Conservation (phyloP, 2,329 filamentous ascomycete genomes). For the Davidsoniella virescens region DNA sequence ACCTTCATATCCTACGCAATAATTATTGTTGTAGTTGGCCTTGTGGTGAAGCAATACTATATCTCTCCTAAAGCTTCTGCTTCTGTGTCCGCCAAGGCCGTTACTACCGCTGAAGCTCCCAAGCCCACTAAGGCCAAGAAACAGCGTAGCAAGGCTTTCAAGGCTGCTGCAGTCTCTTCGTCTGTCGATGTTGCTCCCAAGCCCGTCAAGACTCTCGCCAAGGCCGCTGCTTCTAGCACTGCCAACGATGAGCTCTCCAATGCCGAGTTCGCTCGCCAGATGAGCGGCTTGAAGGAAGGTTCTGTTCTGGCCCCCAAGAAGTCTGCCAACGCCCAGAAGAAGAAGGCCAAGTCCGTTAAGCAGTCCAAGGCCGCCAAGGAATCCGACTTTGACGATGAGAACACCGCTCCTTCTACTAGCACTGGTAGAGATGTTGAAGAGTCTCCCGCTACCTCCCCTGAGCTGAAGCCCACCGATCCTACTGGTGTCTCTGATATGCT, state of each 20-base stretch:
- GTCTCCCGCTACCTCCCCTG: conserved; percentile 53
- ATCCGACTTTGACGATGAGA: conserved; percentile 26
- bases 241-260: conserved; percentile 41
- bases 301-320: conserved; percentile 30
- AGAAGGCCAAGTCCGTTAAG: conserved; percentile 49
- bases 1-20: too few species aligned
- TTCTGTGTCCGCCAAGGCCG: not conserved
- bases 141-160: conserved; percentile 28
- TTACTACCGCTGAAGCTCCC: conserved; percentile 15
- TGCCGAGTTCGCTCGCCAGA: conserved; percentile 60
- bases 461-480: conserved; percentile 37
- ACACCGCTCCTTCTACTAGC: conserved; percentile 47
- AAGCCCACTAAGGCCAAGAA: conserved; percentile 28
- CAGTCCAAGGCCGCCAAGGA: conserved; percentile 44
- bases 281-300: conserved; percentile 55
- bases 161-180: conserved; percentile 18
- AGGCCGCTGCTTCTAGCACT: conserved; percentile 21
- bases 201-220: not conserved
- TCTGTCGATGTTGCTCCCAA: conserved; percentile 4
- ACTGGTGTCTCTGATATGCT: conserved; percentile 84
- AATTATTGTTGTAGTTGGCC: too few species aligned
- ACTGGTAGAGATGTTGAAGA: conserved; percentile 65
- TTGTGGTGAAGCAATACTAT: too few species aligned
- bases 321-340: conserved; percentile 36
- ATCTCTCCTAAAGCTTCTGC: too few species aligned